These are phyloP conservation scores for Trichoderma oligosporum DNA, from an alignment of 2,329 filamentous ascomycete genomes.

Conservation along the genomic window DNA sequence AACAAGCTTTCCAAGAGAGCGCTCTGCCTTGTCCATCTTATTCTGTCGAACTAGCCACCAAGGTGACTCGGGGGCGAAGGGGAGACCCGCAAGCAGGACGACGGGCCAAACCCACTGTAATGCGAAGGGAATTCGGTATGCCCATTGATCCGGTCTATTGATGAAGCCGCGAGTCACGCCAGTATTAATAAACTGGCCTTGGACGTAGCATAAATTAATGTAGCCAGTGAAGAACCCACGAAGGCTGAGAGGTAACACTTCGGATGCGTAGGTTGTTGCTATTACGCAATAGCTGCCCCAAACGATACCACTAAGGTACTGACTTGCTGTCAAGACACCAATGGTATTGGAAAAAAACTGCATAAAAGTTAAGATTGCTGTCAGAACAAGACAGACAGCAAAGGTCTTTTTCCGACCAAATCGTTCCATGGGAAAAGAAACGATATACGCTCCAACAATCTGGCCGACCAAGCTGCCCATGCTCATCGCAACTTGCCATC, in stretches of 20 bases:
- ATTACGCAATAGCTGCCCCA: constrained; percentile 45
- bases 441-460: constrained; percentile 42
- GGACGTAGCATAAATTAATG: constrained; percentile 46
- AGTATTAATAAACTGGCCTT: constrained; percentile 44
- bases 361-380: constrained; percentile 45
- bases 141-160: constrained; percentile 38
- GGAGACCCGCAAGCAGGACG: constrained; percentile 37
- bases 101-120: constrained; percentile 49
- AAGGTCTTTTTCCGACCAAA: constrained; percentile 43
- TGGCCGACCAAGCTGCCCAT: constrained; percentile 44
- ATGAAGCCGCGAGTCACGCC: constrained; percentile 29
- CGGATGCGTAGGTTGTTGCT: constrained; percentile 45
- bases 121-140: constrained; percentile 46
- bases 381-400: constrained; percentile 28
- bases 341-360: constrained; percentile 43
- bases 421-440: constrained; percentile 31
- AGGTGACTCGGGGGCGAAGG: constrained; percentile 41
- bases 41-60: constrained; percentile 19
- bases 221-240: constrained; percentile 44
- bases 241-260: constrained; percentile 38
- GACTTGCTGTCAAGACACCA: constrained; percentile 38
- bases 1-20: constrained; percentile 8
- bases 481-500: constrained; percentile 49
- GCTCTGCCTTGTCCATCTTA: constrained; percentile 15
- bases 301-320: constrained; percentile 45